Evolutionary conservation across 2,329 filamentous ascomycete species (phyloP).

Genomic region (Diplodia seriata): DNA sequence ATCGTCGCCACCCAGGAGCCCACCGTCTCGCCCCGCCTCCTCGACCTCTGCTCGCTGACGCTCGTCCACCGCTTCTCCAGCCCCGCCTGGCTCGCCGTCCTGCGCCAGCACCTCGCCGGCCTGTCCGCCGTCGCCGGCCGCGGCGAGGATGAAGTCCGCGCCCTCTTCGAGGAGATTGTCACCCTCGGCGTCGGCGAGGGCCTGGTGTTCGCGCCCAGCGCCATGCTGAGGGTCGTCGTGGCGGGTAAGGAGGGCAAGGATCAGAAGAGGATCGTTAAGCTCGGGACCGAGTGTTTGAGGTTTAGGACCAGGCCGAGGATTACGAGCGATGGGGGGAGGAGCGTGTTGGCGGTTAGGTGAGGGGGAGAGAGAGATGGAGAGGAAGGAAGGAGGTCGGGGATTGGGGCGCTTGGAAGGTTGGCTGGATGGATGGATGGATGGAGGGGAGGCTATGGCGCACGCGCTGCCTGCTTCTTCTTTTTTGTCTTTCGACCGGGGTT

Average conservation of each 20-base stretch:
- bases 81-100: conserved; percentile 65
- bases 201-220: conserved; percentile 26
- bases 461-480: not conserved
- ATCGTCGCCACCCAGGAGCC: conserved; percentile 81
- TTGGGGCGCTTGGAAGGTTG: not conserved
- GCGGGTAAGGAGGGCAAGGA: not conserved
- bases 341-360: conserved; percentile 29
- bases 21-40: conserved; percentile 69
- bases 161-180: conserved; percentile 57
- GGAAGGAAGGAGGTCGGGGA: not conserved
- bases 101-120: conserved; percentile 58
- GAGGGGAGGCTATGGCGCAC: too few relatives aligned
- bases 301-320: conserved; percentile 29
- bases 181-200: conserved; percentile 40
- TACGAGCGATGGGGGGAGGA: conserved; percentile 31
- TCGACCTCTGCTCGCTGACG: conserved; percentile 75
- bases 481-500: not conserved
- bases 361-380: not conserved
- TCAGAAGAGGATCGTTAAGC: conserved; percentile 8
- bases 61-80: conserved; percentile 75
- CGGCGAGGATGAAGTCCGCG: conserved; percentile 36
- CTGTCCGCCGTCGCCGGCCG: conserved; percentile 36
- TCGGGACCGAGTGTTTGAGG: conserved; percentile 29
- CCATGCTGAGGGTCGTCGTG: not conserved
- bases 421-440: not conserved